Conservation (phyloP, 78 protist species). For the Dictyostelium purpureum region DNA sequence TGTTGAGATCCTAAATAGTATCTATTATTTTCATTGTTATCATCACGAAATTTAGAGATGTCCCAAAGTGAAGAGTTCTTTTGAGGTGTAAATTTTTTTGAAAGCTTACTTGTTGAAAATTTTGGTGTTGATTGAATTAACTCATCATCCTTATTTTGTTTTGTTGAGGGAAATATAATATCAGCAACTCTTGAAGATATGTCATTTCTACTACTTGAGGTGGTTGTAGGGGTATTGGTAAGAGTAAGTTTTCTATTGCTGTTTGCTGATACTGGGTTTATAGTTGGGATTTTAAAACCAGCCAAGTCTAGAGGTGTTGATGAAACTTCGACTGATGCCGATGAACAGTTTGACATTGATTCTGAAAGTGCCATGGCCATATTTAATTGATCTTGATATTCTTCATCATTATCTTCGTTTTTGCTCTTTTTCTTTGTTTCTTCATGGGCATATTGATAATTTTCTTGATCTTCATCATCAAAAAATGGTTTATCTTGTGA, state of each 20-base stretch:
- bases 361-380: conserved; percentile 45
- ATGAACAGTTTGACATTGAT: conserved; percentile 1
- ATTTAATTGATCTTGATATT: neutral
- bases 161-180: conserved; percentile 31
- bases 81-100: conserved; percentile 25
- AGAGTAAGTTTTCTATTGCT: neutral
- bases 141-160: neutral
- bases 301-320: conserved; percentile 66
- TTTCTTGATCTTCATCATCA: too few relatives aligned
- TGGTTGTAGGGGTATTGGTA: neutral
- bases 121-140: conserved; percentile 16
- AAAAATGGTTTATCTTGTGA: too few relatives aligned
- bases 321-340: neutral
- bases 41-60: conserved; percentile 15
- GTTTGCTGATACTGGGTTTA: too few relatives aligned
- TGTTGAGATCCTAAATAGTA: conserved; percentile 27
- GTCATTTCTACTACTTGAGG: neutral
- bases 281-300: conserved; percentile 42
- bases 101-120: conserved; percentile 7
- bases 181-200: conserved; percentile 23
- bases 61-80: neutral
- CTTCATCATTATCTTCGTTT: neutral
- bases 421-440: neutral
- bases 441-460: too few relatives aligned
- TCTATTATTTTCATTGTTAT: neutral